These are phyloP conservation scores for Saccharomyces hybrid DNA, from an alignment of 1,139 yeast species.

Conservation along the genomic window DNA sequence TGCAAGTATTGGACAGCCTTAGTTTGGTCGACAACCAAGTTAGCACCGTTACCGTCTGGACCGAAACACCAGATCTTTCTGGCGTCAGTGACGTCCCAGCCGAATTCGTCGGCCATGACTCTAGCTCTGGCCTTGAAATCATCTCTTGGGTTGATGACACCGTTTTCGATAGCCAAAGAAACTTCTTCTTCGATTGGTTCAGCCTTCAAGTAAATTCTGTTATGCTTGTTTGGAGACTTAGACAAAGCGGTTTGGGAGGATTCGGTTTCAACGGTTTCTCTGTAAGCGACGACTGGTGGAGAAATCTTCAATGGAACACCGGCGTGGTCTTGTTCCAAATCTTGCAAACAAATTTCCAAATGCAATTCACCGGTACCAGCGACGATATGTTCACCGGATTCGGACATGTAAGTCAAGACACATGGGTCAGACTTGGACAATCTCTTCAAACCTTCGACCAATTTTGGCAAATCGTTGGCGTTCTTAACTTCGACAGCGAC, in stretches of 20 bases:
- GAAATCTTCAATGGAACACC: conserved; percentile 98
- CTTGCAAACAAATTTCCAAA: conserved; percentile 94
- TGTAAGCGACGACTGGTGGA: conserved; percentile 97
- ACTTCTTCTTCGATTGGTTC: conserved; percentile 93
- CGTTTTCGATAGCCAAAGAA: conserved; percentile 83
- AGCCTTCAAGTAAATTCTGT: conserved; percentile 98
- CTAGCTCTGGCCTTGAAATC: conserved; percentile 99
- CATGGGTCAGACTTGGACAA: conserved; percentile 99
- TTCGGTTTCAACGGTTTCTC: conserved; percentile 94
- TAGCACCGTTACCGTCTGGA: conserved; percentile 99
- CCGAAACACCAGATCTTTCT: conserved; percentile 99
- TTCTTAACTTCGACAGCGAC: conserved; percentile 99
- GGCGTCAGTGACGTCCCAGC: conserved; percentile 99
- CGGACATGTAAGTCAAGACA: conserved; percentile 79
- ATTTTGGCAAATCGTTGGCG: conserved; percentile 98
- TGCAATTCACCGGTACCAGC: conserved; percentile 99
- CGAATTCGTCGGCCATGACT: conserved; percentile 96
- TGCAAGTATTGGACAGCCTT: conserved; percentile 99
- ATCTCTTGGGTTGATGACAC: conserved; percentile 90
- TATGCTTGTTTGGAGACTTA: conserved; percentile 99
- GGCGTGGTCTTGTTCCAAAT: conserved; percentile 98
- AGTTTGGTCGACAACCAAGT: conserved; percentile 98
- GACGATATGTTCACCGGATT: conserved; percentile 99
- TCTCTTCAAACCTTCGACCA: conserved; percentile 99
- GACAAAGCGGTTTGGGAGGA: conserved; percentile 95